Conservation (phyloP, 2,329 filamentous ascomycete species). For the Cercospora canescens region DNA sequence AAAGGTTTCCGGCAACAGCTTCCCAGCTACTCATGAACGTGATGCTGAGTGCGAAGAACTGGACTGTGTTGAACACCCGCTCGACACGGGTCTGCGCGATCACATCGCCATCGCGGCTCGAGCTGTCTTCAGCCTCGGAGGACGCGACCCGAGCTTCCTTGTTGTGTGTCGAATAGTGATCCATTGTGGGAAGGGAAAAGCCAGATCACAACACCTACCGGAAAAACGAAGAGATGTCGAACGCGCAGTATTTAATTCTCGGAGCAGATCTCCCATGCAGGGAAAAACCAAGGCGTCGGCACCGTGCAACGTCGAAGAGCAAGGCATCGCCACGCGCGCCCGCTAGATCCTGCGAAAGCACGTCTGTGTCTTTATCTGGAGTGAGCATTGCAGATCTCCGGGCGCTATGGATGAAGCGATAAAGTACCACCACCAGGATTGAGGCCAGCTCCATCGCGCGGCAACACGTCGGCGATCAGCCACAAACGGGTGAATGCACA, state of each 20-base stretch:
- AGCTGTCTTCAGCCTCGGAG: not conserved
- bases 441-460: not conserved
- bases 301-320: not conserved
- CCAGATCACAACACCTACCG: not conserved
- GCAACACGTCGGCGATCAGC: not conserved
- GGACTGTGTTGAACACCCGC: conserved; percentile 28
- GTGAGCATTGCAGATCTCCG: not conserved
- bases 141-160: conserved; percentile 8
- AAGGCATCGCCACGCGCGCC: not conserved
- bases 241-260: not conserved
- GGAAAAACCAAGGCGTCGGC: not conserved
- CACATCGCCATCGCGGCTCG: conserved; percentile 9
- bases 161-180: not conserved
- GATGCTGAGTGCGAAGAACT: conserved; percentile 28
- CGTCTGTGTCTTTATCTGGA: not conserved
- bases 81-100: conserved; percentile 19
- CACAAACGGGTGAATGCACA: not conserved
- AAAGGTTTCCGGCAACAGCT: conserved; percentile 26
- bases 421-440: not conserved
- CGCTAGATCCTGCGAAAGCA: not conserved
- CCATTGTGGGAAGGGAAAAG: not conserved
- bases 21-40: conserved; percentile 32
- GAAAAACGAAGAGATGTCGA: not conserved
- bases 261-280: not conserved
- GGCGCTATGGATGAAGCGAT: not conserved